Evolutionary conservation across 2,329 filamentous ascomycete species (phyloP).

Genomic region (Fusarium gaditjirri): DNA sequence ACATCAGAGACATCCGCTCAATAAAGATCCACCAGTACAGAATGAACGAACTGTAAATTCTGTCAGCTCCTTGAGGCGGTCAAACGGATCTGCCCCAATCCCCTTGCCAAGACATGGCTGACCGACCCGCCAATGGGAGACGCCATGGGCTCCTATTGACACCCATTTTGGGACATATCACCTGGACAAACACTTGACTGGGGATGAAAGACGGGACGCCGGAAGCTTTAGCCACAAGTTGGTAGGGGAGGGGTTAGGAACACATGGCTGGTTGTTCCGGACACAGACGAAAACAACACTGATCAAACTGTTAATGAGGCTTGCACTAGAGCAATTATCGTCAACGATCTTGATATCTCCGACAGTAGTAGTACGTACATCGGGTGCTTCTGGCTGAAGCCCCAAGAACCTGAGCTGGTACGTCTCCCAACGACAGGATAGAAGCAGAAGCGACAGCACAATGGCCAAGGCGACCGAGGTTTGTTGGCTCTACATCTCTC

Average conservation of each 20-base stretch:
- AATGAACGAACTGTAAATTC: accelerated
- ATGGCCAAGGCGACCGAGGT: accelerated
- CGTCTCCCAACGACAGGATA: background rate
- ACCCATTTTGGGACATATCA: background rate
- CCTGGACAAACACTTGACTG: background rate
- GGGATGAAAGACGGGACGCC: background rate
- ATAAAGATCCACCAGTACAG: accelerated
- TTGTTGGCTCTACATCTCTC: accelerated
- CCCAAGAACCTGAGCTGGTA: accelerated
- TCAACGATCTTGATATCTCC: background rate
- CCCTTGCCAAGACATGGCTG: background rate
- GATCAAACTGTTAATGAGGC: background rate
- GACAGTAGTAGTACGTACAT: background rate
- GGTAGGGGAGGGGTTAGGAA: background rate
- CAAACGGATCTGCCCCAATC: no score
- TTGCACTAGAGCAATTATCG: accelerated
- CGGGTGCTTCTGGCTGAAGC: background rate
- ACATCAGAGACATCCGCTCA: accelerated
- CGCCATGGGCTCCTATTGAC: background rate
- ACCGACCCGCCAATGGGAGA: background rate
- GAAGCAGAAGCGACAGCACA: accelerated
- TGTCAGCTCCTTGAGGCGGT: no score
- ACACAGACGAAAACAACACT: background rate
- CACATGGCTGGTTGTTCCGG: background rate
- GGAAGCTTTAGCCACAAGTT: background rate